Evolutionary conservation across 768 basidiomycete genomes (phyloP).

Genomic region (Naganishia antarctica): DNA sequence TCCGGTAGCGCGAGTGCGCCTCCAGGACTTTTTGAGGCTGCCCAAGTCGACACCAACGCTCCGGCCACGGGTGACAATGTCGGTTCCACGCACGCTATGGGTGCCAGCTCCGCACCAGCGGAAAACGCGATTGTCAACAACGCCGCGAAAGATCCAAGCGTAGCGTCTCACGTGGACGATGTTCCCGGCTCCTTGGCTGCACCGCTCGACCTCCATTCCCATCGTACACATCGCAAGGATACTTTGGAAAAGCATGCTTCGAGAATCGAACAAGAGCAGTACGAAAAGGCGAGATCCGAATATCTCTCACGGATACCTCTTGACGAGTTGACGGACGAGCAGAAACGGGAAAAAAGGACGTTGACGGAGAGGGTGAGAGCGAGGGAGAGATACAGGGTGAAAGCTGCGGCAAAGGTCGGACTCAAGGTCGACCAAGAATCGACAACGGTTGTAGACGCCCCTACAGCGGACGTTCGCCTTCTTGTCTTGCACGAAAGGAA

Average conservation of each 20-base stretch:
- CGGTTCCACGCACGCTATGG: too few relatives aligned
- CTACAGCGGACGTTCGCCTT: neutral
- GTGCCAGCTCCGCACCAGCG: too few relatives aligned
- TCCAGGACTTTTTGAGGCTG: too few relatives aligned
- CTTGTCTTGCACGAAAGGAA: neutral
- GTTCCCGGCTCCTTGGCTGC: neutral
- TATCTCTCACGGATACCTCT: neutral
- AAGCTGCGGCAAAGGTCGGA: neutral
- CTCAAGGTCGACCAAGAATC: neutral
- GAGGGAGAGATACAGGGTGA: slow-evolving; percentile 2
- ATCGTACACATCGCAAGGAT: neutral
- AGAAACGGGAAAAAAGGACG: slow-evolving; percentile 1
- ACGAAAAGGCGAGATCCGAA: neutral
- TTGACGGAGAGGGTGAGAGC: neutral
- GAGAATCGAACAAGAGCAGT: neutral
- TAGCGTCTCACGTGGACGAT: too few relatives aligned
- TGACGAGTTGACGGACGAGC: neutral
- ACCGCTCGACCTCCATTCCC: neutral
- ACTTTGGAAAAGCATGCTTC: neutral
- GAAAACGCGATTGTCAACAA: too few relatives aligned
- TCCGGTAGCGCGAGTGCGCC: too few relatives aligned
- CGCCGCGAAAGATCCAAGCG: too few relatives aligned
- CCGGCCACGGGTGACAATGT: too few relatives aligned
- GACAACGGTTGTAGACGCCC: neutral
- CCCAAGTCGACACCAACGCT: too few relatives aligned